Evolutionary conservation across 2,329 filamentous ascomycete genomes (phyloP).

Genomic region (Hypoxylon sp.): DNA sequence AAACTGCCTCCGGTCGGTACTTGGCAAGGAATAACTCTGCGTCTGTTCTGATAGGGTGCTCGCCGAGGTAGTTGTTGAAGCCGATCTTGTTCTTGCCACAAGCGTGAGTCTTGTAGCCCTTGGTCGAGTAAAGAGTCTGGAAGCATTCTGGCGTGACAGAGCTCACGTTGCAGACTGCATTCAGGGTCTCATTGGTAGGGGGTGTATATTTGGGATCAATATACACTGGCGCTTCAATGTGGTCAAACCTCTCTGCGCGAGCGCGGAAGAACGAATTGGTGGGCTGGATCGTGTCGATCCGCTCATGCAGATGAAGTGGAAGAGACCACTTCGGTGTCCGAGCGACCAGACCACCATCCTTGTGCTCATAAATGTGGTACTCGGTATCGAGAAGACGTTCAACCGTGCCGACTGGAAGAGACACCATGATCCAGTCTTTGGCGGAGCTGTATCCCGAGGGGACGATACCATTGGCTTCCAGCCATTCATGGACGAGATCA

Average conservation of each 20-base stretch:
- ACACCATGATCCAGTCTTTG: conserved; percentile 70
- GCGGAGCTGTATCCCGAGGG: conserved; percentile 64
- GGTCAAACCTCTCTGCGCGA: conserved; percentile 50
- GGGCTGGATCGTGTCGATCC: conserved; percentile 73
- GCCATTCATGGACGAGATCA: conserved; percentile 69
- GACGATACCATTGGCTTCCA: conserved; percentile 67
- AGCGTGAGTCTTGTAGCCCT: conserved; percentile 65
- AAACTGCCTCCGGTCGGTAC: conserved; percentile 56
- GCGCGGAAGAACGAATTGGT: conserved; percentile 71
- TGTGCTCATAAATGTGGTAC: conserved; percentile 68
- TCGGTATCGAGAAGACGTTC: conserved; percentile 68
- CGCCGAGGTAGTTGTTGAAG: conserved; percentile 63
- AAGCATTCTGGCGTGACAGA: conserved; percentile 69
- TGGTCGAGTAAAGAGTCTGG: conserved; percentile 67
- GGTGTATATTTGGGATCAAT: conserved; percentile 51
- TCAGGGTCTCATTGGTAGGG: conserved; percentile 51
- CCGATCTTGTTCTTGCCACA: conserved; percentile 60
- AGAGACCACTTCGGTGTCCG: conserved; percentile 72
- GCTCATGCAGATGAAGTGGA: conserved; percentile 68
- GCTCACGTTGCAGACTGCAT: conserved; percentile 62
- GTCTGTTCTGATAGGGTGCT: conserved; percentile 64
- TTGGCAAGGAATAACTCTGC: conserved; percentile 56
- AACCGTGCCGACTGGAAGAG: conserved; percentile 65
- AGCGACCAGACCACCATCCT: conserved; percentile 66
- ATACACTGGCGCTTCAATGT: conserved; percentile 53